Base-by-base conservation (phyloP, 2,329 filamentous ascomycete genomes). In the Capronia coronata region DNA sequence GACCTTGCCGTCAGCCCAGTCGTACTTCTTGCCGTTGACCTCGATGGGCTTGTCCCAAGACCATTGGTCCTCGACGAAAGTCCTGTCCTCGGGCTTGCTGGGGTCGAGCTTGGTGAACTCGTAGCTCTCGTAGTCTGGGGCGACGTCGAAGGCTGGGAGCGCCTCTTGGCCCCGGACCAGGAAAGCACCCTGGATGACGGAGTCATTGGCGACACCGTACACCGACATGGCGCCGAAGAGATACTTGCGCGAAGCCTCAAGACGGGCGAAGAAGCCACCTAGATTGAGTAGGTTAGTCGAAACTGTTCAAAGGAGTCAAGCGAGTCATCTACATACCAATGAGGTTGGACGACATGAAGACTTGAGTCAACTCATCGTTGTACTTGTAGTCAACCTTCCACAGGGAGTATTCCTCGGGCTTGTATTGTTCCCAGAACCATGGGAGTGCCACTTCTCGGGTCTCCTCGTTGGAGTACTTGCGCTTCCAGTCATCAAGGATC, bases 271-370 rank as follows among this genome's bases (percentile, higher is more conserved):
- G 82, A 98, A 95, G 71, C 93, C 93, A 74, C 87, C 75, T 77
- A 51, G 5, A 27, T 27, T 10, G 11, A 13, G 6, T 4, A 45
- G 11, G 18, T 53, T 45, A 55, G 46, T 25, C 19, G 8, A 41
- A 13, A 41, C 13, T 2, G n/a, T 41, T 11, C 19, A n/a, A 25
- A 11, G 11, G 13, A 25, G 6, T 16, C 21, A 16, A 16, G 27
- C 11, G 13, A 54, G 61, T 59, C 64, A 8, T 8, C 16, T 47
- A 64, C 72, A 62, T 67, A 75, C 80, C 90, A 69, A 98, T 91
- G 72, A 97, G 77, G 82, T 98, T 98, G 80, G 86, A 87, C 63
- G 88, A 91, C 93, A 98, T 98, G 86, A 98, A 98, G 67, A 86
- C 86, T 73, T 93, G 77, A 67, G 88, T 96, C 62, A 98, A 81